Percentiles rank a stretch among this genome's conserved stretches.
Evolutionary conservation across 257 asterid species (phyloP).

Genomic region (Salvia hispanica): DNA sequence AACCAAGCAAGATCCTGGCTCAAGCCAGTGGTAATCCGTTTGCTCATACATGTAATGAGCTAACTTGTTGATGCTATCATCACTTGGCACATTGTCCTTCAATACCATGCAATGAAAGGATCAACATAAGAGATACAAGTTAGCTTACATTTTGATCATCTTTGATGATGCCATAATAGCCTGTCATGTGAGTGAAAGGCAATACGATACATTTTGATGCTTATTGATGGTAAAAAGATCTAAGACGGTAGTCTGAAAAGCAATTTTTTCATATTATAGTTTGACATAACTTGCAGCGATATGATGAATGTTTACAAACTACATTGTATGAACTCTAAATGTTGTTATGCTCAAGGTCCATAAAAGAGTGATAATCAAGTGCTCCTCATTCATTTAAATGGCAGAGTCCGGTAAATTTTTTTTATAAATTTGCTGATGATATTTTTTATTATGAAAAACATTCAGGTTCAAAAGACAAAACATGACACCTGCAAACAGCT

Average conservation of each 20-base stretch:
- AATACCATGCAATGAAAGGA: slow-evolving; percentile 7
- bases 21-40: slow-evolving; percentile 38
- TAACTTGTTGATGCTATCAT: slow-evolving; percentile 40
- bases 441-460: slow-evolving; percentile 19
- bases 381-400: not conserved
- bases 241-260: not conserved
- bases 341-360: slow-evolving; percentile 9
- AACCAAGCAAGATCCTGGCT: slow-evolving; percentile 62
- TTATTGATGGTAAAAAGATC: slow-evolving; percentile 5
- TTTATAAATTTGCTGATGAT: not conserved
- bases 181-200: slow-evolving; percentile 8
- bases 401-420: slow-evolving; percentile 12
- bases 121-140: slow-evolving; percentile 18
- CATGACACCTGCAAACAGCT: slow-evolving; percentile 52
- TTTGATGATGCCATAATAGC: slow-evolving; percentile 17
- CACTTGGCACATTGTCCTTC: slow-evolving; percentile 43
- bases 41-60: slow-evolving; percentile 48
- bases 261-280: not conserved
- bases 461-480: slow-evolving; percentile 21
- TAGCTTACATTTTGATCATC: not conserved
- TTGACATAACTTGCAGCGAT: slow-evolving; percentile 7
- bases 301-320: not conserved
- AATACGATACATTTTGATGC: slow-evolving; percentile 15
- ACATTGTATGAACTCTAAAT: not conserved
- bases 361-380: not conserved